A percentile compares a stretch with the other conserved stretches of the same genome.
phyloP scores from a whole-genome alignment of 495 filamentous ascomycete genomes.

The Aspergillus heteromorphus region DNA sequence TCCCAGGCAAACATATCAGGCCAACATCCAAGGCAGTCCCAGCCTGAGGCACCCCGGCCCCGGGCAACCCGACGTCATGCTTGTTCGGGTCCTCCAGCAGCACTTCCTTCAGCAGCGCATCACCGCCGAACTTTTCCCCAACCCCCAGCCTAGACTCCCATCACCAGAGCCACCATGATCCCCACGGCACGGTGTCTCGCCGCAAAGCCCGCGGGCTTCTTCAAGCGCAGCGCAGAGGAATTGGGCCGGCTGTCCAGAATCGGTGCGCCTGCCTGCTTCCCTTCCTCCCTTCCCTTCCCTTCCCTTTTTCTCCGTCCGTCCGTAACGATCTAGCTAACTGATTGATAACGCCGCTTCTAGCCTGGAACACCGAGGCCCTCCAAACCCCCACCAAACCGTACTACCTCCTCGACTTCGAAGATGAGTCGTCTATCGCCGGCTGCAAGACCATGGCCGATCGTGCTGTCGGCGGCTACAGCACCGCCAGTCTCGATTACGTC shows the following conservation, averaged over 20 bases:
- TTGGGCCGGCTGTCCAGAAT: constrained; percentile 53
- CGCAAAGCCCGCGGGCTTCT: constrained; percentile 46
- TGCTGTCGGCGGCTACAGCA: constrained; percentile 82
- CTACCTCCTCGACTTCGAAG: constrained; percentile 54
- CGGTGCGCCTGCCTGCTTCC: constrained; percentile 40
- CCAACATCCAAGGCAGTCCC: too few relatives aligned
- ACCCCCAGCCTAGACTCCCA: not conserved
- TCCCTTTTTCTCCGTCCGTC: not conserved
- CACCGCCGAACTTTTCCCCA: not conserved
- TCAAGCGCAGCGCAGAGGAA: constrained; percentile 60
- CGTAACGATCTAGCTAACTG: constrained; percentile 6
- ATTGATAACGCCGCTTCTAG: constrained; percentile 19
- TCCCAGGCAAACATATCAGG: too few relatives aligned
- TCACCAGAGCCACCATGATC: constrained; percentile 31
- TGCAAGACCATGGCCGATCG: constrained; percentile 84
- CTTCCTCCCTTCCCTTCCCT: not conserved
- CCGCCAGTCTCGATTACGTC: constrained; percentile 63
- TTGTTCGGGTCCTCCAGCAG: too few relatives aligned
- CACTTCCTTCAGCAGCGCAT: not conserved
- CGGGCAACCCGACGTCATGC: too few relatives aligned
- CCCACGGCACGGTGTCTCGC: constrained; percentile 46
- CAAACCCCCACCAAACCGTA: constrained; percentile 44
- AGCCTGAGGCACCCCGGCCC: too few relatives aligned
- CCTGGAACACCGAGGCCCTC: constrained; percentile 46
- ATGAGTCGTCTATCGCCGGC: constrained; percentile 50